Evolutionary conservation across 2,329 filamentous ascomycete genomes (phyloP), one percentile per base, ranked within the genome.

Genomic region (Penicillium griseofulvum): DNA sequence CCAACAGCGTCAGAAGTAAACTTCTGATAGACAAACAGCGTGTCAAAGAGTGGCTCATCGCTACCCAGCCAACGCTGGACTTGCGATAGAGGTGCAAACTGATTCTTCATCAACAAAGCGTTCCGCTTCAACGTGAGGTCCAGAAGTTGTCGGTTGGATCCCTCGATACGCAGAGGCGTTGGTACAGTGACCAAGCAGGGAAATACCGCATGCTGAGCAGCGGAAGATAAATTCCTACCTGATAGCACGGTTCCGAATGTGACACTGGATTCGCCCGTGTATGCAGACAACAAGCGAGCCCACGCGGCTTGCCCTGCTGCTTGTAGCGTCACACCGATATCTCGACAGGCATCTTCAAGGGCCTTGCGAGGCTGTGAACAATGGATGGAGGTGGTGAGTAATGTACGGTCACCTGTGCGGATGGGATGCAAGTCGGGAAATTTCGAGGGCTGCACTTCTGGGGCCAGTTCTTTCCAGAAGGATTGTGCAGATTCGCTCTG

Each of bases 171-270:
- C n/a, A 83, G 83, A 11, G 87, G 71, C 0, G 94, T 80, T 0
- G 93, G 93, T 2, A 96, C 71, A 0, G 91, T 96, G 0, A 87
- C 87, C 52, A 97, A 84, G 67, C 89, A 93, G 0, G 93, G 92
- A 49, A 97, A 89, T 0, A 84, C 80, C 5, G 83, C 81, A 6
- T 79, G 68, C 17, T 81, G 78, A 0, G 86, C 83, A n/a, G 80
- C 76, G 4, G 87, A 80, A 0, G 80, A 80, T 4, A 81, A 66
- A 29, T 77, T 85, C 33, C 91, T 80, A 1, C 91, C 91, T 9
- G 92, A 92, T 8, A 96, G 78, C 0, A 92, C 89, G 14, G 89
- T 80, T 0, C 92, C 93, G 68, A 94, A 96, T 0, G 87, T 87
- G 0, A 94, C 86, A 6, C 81, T 81, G 3, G 76, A 66, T 67